phyloP scores from a whole-genome alignment of 768 basidiomycete genomes.

The Crepidotus variabilis region DNA sequence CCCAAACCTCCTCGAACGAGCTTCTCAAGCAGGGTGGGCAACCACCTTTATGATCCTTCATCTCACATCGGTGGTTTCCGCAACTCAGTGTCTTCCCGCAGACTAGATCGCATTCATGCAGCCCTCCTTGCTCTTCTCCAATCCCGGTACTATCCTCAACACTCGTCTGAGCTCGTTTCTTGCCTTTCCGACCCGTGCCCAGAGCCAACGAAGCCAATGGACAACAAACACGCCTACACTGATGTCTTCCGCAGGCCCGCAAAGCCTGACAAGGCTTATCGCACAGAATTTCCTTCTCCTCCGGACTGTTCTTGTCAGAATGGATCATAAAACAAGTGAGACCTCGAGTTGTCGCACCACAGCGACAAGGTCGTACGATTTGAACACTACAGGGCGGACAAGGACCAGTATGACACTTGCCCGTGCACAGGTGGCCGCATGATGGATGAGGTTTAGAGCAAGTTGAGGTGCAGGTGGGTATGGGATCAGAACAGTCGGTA shows the following conservation, averaged over 20 bases:
- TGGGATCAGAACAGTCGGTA: constrained; percentile 61
- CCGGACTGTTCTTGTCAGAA: constrained; percentile 24
- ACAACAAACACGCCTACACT: constrained; percentile 83
- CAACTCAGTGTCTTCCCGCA: constrained; percentile 73
- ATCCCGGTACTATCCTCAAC: constrained; percentile 23
- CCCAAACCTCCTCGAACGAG: constrained; percentile 81
- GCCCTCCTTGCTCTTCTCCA: constrained; percentile 57
- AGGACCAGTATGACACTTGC: constrained; percentile 67
- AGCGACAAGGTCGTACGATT: constrained; percentile 80
- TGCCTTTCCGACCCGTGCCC: constrained; percentile 49
- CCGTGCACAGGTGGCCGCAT: constrained; percentile 75
- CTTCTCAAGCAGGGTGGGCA: constrained; percentile 86
- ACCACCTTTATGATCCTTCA: constrained; percentile 74
- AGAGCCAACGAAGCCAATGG: constrained; percentile 69
- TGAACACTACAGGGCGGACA: constrained; percentile 78
- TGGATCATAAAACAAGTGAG: constrained; percentile 52
- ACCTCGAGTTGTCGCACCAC: constrained; percentile 62
- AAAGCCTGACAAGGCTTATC: constrained; percentile 75
- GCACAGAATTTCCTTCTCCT: constrained; percentile 65
- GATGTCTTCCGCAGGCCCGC: constrained; percentile 82
- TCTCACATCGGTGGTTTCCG: constrained; percentile 77
- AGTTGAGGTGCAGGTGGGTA: constrained; percentile 71
- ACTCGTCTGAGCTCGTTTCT: constrained; percentile 40
- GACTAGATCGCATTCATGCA: constrained; percentile 82
- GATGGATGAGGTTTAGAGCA: constrained; percentile 61